Conservation (phyloP, 2,329 filamentous ascomycete species). For the Trichoderma aggressivum region DNA sequence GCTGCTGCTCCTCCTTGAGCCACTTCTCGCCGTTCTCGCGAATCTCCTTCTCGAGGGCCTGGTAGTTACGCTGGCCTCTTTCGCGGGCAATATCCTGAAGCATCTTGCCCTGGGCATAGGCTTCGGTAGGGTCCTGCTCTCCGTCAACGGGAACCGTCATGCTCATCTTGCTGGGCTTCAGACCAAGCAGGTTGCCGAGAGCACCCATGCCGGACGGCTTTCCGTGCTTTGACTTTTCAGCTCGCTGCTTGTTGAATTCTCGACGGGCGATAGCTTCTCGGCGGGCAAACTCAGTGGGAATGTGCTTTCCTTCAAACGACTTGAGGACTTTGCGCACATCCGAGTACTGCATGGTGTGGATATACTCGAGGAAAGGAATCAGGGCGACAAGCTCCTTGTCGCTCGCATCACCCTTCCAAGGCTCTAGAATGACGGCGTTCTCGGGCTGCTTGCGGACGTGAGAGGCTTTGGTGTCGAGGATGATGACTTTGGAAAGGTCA, state of each 20-base stretch:
- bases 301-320: constrained; percentile 84
- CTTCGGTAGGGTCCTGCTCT: constrained; percentile 69
- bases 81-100: constrained; percentile 91
- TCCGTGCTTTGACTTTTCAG: constrained; percentile 60
- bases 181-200: constrained; percentile 69
- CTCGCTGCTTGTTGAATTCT: constrained; percentile 77
- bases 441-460: constrained; percentile 91
- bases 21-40: constrained; percentile 91
- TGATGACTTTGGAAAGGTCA: constrained; percentile 89
- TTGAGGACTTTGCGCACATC: constrained; percentile 85
- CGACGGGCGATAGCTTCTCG: constrained; percentile 82
- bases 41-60: constrained; percentile 85
- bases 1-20: constrained; percentile 87
- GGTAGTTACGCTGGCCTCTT: constrained; percentile 84
- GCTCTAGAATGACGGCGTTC: constrained; percentile 87
- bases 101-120: constrained; percentile 92
- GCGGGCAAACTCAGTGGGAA: constrained; percentile 84
- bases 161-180: constrained; percentile 67
- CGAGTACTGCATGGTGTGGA: constrained; percentile 86
- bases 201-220: constrained; percentile 61
- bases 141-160: constrained; percentile 60
- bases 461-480: constrained; percentile 80
- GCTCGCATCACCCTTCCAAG: constrained; percentile 79
- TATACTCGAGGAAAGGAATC: constrained; percentile 96
- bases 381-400: constrained; percentile 85